Evolutionary conservation across 306 rosid genomes (phyloP), one percentile per base, ranked within the genome.

Genomic region (Rosa persica): DNA sequence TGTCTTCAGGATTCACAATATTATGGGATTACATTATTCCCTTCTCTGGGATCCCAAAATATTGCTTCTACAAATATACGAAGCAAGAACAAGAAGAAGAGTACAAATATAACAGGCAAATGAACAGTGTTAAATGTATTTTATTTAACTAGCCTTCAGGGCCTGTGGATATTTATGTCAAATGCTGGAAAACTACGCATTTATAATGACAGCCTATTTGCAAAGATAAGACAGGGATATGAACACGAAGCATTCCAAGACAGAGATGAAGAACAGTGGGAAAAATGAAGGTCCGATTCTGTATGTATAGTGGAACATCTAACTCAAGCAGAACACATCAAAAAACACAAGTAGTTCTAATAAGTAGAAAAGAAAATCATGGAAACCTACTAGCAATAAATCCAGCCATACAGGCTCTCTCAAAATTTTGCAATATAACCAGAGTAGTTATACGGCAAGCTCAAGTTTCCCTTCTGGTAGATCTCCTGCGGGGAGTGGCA

Each of bases 381-480:
- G 43, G 69, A 36, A 58, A 25, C 10, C 8, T n/a, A 13, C 55
- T 74, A 16, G 77, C 20, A 54, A 23, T 36, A 58, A 60, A 58
- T 74, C 43, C 11, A 25, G 43, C 51, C 54, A 57, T 39, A 2
- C 11, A n/a, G 38, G 51, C 20, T 72, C 62, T 49, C 66, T 73
- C 67, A 73, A 73, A 54, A 38, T 36, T 36, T 72, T 34, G 30
- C 67, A 12, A 39, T 10, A 39, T 55, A 54, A 48, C 43, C 69
- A 42, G 12, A 9, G 55, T 22, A 39, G 46, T 51, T 11, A 6
- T 38, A 73, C 12, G 3, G 25, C 16, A 8, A 9, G 40, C 79
- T 90, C 83, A 93, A 73, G 73, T 76, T 10, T 91, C 97, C 76
- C 90, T 83, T 83, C 91, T 86, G 80, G 82, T 43, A n/a, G 83